A percentile compares a stretch with the other conserved stretches of the same genome.
Conservation (phyloP, 345 rosid species). For the Tarenaya hassleriana region DNA sequence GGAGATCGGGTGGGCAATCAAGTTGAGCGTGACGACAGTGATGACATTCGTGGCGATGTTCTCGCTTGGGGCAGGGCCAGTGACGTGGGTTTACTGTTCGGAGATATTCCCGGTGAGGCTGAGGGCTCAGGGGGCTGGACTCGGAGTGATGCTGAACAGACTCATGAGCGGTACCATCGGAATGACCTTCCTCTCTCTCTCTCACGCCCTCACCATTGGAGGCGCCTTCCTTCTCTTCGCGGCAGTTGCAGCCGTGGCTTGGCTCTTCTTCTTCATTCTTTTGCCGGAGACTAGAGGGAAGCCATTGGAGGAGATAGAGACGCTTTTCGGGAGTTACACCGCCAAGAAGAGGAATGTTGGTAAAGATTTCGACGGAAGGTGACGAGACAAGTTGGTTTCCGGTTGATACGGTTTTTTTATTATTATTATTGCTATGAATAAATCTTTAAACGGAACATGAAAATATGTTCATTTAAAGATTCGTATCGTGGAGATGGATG, state of each 20-base stretch:
- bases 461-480: too few relatives aligned
- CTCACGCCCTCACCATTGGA: slow-evolving; percentile 44
- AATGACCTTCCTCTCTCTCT: slow-evolving; percentile 59
- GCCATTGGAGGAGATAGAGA: slow-evolving; percentile 58
- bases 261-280: slow-evolving; percentile 37
- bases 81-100: slow-evolving; percentile 55
- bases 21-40: slow-evolving; percentile 36
- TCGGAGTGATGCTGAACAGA: slow-evolving; percentile 54
- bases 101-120: slow-evolving; percentile 61
- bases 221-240: slow-evolving; percentile 53
- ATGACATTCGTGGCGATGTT: slow-evolving; percentile 64
- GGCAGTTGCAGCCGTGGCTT: slow-evolving; percentile 36
- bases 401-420: too few relatives aligned
- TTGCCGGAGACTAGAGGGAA: slow-evolving; percentile 71
- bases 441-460: too few relatives aligned
- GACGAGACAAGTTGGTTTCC: too few relatives aligned
- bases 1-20: slow-evolving; percentile 31
- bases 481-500: too few relatives aligned
- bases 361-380: too few relatives aligned
- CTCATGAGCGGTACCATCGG: slow-evolving; percentile 54
- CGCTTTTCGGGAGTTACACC: slow-evolving; percentile 29
- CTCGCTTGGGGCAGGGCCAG: slow-evolving; percentile 56
- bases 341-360: slow-evolving; percentile 23
- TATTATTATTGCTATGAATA: too few relatives aligned
- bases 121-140: slow-evolving; percentile 60